Base-by-base conservation (phyloP, 257 asterid genomes). In the Apocynum venetum region DNA sequence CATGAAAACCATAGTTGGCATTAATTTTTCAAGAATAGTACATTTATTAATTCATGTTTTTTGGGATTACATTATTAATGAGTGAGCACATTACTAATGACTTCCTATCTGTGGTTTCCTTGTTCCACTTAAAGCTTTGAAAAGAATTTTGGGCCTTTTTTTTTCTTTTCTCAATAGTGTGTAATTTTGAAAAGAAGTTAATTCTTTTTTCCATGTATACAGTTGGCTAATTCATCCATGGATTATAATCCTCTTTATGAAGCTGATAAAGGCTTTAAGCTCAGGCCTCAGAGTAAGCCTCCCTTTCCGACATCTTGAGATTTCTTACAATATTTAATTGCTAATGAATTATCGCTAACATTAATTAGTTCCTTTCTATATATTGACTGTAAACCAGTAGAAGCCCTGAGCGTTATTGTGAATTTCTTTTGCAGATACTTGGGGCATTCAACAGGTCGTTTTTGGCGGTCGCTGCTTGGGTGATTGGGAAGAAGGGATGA, bases 401-500 rank as follows among this genome's bases (percentile, higher is more conserved):
- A 65, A 38, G 11, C 49, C 46, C 65, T 44, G 43, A 71, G 56
- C 65, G 36, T 71, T 11, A 6, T 25, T 25, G 19, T 74, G 51
- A 6, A 63, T 72, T 63, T 70, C 38, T 75, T 38, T 48, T 64
- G 77, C 89, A 94, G 97, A 77, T 94, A 94, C 78, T 76, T 94
- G 86, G 97, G n/a, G 98, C 77, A 94, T 94, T 66, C 93, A 94
- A 55, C 97, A 94, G 84, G 98, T 94, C 17, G 97, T 92, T 66
- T 94, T 94, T 68, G 97, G 97, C 25, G 98, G 97, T 51, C 89
- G 87, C 7, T 76, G 84, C 49, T 80, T 94, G 88, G 96, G 97
- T 55, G 97, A 94, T 83, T 94, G 98, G 97, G 98, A 94, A 86
- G 97, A 94, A 70, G 98, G 97, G 73, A 94, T 94, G 98, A 92